Evolutionary conservation across 2,329 filamentous ascomycete genomes (phyloP).

Genomic region (Trichophaea hybrida): DNA sequence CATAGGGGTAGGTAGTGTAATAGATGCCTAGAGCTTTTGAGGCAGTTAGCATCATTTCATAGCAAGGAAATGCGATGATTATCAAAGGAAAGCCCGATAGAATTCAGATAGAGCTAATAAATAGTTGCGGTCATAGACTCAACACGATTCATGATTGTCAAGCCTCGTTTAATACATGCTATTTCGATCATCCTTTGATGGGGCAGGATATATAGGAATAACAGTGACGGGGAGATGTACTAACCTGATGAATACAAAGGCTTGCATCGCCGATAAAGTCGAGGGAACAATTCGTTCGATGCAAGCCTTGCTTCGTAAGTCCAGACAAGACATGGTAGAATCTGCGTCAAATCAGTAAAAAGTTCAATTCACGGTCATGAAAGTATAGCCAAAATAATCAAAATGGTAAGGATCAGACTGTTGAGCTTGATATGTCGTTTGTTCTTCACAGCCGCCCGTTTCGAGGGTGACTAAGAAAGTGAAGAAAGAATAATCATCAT

Average conservation of each 20-base stretch:
- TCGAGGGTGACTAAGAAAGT: constrained; percentile 4
- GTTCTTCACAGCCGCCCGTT: neutral
- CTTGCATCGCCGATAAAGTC: neutral
- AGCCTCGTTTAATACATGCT: constrained; percentile 11
- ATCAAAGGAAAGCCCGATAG: neutral
- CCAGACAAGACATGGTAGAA: too few relatives aligned
- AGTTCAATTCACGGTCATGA: neutral
- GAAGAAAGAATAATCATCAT: constrained; percentile 6
- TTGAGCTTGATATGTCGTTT: constrained; percentile 9
- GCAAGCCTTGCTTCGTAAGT: neutral
- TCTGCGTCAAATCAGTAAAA: neutral
- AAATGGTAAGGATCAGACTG: constrained; percentile 1
- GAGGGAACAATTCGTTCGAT: neutral
- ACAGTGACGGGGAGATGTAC: neutral
- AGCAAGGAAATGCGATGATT: too few relatives aligned
- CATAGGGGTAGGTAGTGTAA: too few relatives aligned
- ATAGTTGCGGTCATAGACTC: constrained; percentile 4
- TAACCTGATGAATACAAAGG: neutral
- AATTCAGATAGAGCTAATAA: constrained; percentile 10
- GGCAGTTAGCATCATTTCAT: too few relatives aligned
- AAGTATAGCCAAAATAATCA: neutral
- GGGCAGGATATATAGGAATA: neutral
- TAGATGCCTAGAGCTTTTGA: too few relatives aligned
- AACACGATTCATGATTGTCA: constrained; percentile 5
- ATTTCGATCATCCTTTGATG: constrained; percentile 2